Conservation (phyloP, 2,329 filamentous ascomycete species). For the Trichoderma sp. region DNA sequence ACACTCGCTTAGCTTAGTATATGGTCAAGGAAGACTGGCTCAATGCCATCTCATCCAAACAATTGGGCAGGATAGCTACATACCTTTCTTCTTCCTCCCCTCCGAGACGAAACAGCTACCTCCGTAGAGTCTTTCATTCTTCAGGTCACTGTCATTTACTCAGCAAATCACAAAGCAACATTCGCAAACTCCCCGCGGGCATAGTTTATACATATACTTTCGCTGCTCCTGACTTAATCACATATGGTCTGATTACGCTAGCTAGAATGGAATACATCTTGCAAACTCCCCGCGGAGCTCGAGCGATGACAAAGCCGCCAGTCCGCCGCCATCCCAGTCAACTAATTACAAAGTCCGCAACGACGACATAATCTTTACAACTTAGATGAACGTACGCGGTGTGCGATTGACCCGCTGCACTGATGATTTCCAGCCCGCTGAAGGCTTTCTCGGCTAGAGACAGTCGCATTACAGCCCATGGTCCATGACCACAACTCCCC, state of each 20-base stretch:
- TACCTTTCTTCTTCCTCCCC: neutral
- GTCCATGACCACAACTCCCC: neutral
- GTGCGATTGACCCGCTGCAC: neutral
- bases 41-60: neutral
- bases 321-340: neutral
- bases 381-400: neutral
- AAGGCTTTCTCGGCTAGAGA: neutral
- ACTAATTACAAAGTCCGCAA: neutral
- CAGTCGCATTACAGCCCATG: neutral
- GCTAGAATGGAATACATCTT: neutral
- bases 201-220: neutral
- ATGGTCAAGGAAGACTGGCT: neutral
- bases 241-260: neutral
- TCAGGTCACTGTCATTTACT: neutral
- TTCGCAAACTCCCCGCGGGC: neutral
- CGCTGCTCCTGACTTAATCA: neutral
- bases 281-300: neutral
- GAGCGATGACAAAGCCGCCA: neutral
- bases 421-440: neutral
- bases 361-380: neutral
- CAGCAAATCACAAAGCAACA: neutral
- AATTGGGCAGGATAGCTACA: neutral
- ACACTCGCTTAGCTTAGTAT: neutral
- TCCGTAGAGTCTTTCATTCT: neutral
- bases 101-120: neutral